Percentiles rank a stretch among this genome's conserved stretches.
These are phyloP conservation scores for Fonsecaea nubica DNA, from an alignment of 2,329 filamentous ascomycete genomes.

Conservation along the genomic window DNA sequence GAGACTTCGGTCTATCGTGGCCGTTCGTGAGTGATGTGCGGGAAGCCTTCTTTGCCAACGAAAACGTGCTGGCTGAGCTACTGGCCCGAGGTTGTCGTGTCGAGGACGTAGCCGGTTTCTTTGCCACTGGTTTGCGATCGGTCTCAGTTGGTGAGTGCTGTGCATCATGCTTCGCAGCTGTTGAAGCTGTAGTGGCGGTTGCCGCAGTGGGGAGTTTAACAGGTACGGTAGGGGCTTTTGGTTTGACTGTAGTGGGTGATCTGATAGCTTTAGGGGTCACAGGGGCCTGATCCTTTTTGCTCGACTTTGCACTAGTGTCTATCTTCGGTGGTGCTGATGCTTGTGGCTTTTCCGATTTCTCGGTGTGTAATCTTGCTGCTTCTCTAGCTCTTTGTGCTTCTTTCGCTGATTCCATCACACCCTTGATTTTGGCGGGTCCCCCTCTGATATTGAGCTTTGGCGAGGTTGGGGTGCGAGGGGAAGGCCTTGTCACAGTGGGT, in stretches of 20 bases:
- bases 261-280: slow-evolving; percentile 34
- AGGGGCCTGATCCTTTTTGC: slow-evolving; percentile 34
- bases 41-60: slow-evolving; percentile 42
- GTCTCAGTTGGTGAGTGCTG: slow-evolving; percentile 28
- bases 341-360: slow-evolving; percentile 39
- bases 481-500: slow-evolving; percentile 28
- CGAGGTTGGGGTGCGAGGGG: slow-evolving; percentile 33
- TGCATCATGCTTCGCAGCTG: slow-evolving; percentile 45
- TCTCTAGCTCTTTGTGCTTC: slow-evolving; percentile 40
- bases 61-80: slow-evolving; percentile 36
- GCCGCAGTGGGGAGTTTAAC: slow-evolving; percentile 50
- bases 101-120: slow-evolving; percentile 37
- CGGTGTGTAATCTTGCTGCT: slow-evolving; percentile 24
- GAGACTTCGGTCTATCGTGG: slow-evolving; percentile 49
- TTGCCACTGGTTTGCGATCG: slow-evolving; percentile 37
- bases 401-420: slow-evolving; percentile 42
- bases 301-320: slow-evolving; percentile 20
- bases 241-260: slow-evolving; percentile 40
- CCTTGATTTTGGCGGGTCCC: slow-evolving; percentile 41
- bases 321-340: slow-evolving; percentile 20
- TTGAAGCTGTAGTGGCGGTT: slow-evolving; percentile 50
- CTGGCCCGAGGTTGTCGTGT: slow-evolving; percentile 36
- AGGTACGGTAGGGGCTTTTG: slow-evolving; percentile 51
- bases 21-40: slow-evolving; percentile 41
- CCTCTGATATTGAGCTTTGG: slow-evolving; percentile 34